phyloP scores from a whole-genome alignment of 2,329 filamentous ascomycete genomes.

The Fusarium euwallaceae region DNA sequence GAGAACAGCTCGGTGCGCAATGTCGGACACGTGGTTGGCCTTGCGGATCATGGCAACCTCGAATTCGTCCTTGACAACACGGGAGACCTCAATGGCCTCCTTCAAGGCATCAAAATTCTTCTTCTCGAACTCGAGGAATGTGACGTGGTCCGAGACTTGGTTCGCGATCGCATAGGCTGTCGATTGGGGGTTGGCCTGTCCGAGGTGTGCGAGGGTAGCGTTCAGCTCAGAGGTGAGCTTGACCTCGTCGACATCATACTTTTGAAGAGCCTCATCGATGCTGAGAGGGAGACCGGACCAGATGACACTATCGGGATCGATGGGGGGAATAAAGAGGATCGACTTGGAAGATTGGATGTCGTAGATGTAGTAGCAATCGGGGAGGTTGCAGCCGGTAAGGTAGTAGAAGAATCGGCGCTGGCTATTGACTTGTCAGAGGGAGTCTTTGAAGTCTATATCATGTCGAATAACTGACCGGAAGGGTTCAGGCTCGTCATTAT shows the following conservation, averaged over 20 bases:
- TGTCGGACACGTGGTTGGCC: constrained; percentile 78
- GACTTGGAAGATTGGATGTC: constrained; percentile 79
- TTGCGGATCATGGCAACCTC: constrained; percentile 80
- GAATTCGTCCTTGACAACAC: constrained; percentile 80
- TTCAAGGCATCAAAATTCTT: constrained; percentile 71
- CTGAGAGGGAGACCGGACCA: constrained; percentile 92
- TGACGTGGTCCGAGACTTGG: constrained; percentile 79
- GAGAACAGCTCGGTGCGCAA: constrained; percentile 74
- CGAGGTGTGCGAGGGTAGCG: constrained; percentile 71
- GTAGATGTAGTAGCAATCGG: constrained; percentile 86
- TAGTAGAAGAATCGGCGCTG: constrained; percentile 97
- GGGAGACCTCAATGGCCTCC: constrained; percentile 75
- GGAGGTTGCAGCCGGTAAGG: constrained; percentile 83
- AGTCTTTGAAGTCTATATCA: not conserved
- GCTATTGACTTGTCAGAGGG: constrained; percentile 56
- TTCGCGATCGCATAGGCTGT: constrained; percentile 82
- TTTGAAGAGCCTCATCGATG: constrained; percentile 77
- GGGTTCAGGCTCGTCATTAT: constrained; percentile 85
- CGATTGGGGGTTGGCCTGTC: constrained; percentile 51
- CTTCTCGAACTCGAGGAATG: constrained; percentile 77
- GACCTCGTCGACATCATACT: constrained; percentile 87
- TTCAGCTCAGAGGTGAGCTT: constrained; percentile 81
- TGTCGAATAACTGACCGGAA: constrained; percentile 72
- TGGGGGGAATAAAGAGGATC: constrained; percentile 90
- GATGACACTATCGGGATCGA: constrained; percentile 89